Percentiles rank a stretch among this genome's conserved stretches.
Evolutionary conservation across 2,329 filamentous ascomycete genomes (phyloP).

Genomic region (Aspergillus japonicus): DNA sequence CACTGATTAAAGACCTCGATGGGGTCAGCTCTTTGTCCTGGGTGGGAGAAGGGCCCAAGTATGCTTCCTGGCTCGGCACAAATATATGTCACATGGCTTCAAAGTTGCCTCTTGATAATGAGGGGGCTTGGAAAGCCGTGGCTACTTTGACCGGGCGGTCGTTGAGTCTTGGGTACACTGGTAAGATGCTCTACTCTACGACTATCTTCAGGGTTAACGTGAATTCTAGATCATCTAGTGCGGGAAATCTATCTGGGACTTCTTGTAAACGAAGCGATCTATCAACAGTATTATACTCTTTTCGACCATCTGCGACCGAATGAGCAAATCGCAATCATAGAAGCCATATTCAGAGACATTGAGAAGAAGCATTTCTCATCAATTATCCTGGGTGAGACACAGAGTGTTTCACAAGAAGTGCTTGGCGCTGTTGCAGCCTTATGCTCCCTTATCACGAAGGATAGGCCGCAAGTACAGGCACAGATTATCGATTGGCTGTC

Average conservation of each 20-base stretch:
- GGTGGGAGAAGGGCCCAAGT: slow-evolving; percentile 64
- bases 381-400: slow-evolving; percentile 17
- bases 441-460: slow-evolving; percentile 51
- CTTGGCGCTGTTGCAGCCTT: slow-evolving; percentile 62
- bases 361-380: slow-evolving; percentile 41
- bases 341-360: slow-evolving; percentile 47
- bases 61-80: slow-evolving; percentile 68
- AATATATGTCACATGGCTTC: slow-evolving; percentile 55
- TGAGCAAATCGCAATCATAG: slow-evolving; percentile 49
- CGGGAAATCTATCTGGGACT: slow-evolving; percentile 41
- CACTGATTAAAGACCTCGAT: slow-evolving; percentile 34
- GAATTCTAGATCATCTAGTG: slow-evolving; percentile 39
- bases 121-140: slow-evolving; percentile 33
- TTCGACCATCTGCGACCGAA: slow-evolving; percentile 46
- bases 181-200: slow-evolving; percentile 43
- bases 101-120: slow-evolving; percentile 41
- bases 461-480: slow-evolving; percentile 51
- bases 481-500: slow-evolving; percentile 66
- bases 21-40: slow-evolving; percentile 47
- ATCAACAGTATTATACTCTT: slow-evolving; percentile 37
- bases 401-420: slow-evolving; percentile 20
- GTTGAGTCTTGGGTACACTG: slow-evolving; percentile 70
- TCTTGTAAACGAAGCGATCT: slow-evolving; percentile 28
- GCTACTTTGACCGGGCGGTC: slow-evolving; percentile 56
- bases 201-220: slow-evolving; percentile 13